Evolutionary conservation across 1,284 basidiomycete species (phyloP), one percentile per base, ranked within the genome.

Genomic region (Apiotrichum laibachii): DNA sequence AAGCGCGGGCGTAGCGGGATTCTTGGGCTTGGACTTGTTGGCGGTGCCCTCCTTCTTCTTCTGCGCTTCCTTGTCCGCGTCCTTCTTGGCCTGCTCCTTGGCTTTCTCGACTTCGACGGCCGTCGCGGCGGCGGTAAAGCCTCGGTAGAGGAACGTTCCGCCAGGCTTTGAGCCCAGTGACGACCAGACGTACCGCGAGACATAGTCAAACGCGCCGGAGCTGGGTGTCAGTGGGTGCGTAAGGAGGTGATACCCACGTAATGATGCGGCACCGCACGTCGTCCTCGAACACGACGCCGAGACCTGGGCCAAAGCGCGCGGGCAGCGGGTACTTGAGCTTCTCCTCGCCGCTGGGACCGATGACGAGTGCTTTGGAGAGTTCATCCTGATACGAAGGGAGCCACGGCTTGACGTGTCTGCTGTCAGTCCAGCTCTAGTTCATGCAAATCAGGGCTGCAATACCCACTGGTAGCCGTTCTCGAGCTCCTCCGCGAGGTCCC

Each of bases 271-370:
- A 82, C 16, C 75, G 74, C 16, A 72, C 70, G 3, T 73, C 79
- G 57, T 82, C 79, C 55, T 82, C 80, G 59, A 82, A 83, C 15
- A 84, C 77, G 58, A 82, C 73, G n/a, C 73, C 79, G 33, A 77
- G 63, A 18, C 75, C 77, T 19, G 66, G 61, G 6, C 78, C 79
- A 34, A 74, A 77, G 35, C 60, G 64, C n/a, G 68, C 50, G 0
- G 72, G 72, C 13, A 83, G 71, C 2, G 62, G 71, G 56, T 80
- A 78, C 54, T 81, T 81, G 39, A 84, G 77, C 68, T 84, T 84
- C 56, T 81, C 82, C 62, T 82, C 81, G 4, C 79, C 82, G 15
- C 80, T 77, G 12, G 77, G 52, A 0, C 82, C 82, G 11, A 78
- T 69, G 4, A 77, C 69, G 2, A 80, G 72, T 2, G 82, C 81